phyloP scores from a whole-genome alignment of 306 rosid genomes.

The Coriaria nepalensis region DNA sequence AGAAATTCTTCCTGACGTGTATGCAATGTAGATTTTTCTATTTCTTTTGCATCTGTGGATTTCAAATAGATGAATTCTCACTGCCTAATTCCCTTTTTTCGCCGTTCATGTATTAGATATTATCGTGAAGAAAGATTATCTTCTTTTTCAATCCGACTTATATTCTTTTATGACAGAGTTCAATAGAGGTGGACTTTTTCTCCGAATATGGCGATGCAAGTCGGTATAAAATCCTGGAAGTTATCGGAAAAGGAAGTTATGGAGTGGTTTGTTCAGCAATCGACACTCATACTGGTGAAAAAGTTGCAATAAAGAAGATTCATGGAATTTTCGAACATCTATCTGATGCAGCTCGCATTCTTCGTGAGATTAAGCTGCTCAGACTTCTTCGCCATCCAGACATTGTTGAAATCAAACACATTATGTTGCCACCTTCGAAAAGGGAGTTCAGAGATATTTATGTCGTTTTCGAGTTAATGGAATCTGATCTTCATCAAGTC shows the following conservation, averaged over 20 bases:
- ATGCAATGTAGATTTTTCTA: no score
- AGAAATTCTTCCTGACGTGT: no score
- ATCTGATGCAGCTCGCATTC: slow-evolving; percentile 95
- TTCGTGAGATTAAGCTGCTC: slow-evolving; percentile 93
- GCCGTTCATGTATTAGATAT: no score
- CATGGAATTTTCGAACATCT: slow-evolving; percentile 88
- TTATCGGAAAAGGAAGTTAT: slow-evolving; percentile 89
- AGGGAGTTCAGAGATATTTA: slow-evolving; percentile 81
- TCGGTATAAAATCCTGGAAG: slow-evolving; percentile 85
- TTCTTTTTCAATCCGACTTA: slow-evolving; percentile 11
- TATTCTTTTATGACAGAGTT: slow-evolving; percentile 36
- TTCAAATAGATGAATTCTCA: no score
- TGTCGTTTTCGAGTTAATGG: slow-evolving; percentile 95
- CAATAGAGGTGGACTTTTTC: slow-evolving; percentile 75
- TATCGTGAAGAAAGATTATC: background rate
- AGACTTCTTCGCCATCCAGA: slow-evolving; percentile 92
- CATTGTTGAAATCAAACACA: slow-evolving; percentile 89
- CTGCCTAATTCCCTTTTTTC: no score
- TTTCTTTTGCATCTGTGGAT: no score
- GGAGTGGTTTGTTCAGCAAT: slow-evolving; percentile 93
- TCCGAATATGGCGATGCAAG: slow-evolving; percentile 84
- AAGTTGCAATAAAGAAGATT: slow-evolving; percentile 89
- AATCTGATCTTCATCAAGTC: slow-evolving; percentile 97
- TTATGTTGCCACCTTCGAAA: slow-evolving; percentile 86
- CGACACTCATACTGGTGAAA: slow-evolving; percentile 74